Conservation (phyloP, 1,139 yeast species). For the Kurtzmaniella quercitrusa region DNA sequence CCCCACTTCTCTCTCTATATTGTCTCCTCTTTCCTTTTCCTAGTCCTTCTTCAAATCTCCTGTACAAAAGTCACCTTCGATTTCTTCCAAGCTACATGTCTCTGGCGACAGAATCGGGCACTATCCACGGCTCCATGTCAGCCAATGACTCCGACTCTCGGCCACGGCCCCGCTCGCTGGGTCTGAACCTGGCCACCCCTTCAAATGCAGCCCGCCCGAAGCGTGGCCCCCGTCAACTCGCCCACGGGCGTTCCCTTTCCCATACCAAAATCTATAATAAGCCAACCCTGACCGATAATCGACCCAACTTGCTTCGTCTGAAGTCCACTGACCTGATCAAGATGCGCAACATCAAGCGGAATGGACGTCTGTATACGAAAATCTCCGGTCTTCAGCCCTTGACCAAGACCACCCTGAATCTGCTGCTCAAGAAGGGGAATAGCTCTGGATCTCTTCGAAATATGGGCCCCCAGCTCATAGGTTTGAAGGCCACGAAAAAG, state of each 20-base stretch:
- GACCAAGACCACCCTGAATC: slow-evolving; percentile 34
- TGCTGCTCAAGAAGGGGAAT: slow-evolving; percentile 23
- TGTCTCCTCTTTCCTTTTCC: no score
- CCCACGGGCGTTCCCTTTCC: slow-evolving; percentile 1
- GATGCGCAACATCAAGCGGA: slow-evolving; percentile 23
- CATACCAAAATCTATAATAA: neutral
- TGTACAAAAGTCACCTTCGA: neutral
- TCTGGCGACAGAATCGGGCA: neutral
- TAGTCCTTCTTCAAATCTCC: neutral
- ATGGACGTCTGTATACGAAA: slow-evolving; percentile 36
- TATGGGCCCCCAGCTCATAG: slow-evolving; percentile 17
- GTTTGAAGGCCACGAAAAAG: slow-evolving; percentile 37
- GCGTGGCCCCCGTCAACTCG: neutral
- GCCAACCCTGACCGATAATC: slow-evolving; percentile 5
- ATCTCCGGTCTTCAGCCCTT: slow-evolving; percentile 35
- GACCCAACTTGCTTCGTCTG: slow-evolving; percentile 38
- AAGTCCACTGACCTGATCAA: slow-evolving; percentile 34
- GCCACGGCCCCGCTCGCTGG: neutral
- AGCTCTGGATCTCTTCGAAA: slow-evolving; percentile 35
- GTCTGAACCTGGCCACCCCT: neutral
- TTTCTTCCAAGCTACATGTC: neutral
- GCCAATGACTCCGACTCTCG: neutral
- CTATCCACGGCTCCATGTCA: neutral
- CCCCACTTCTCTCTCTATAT: no score
- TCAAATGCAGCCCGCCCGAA: neutral